Base-by-base conservation (phyloP, 192 early-diverging fungal species). In the Rhizophagus sp. region DNA sequence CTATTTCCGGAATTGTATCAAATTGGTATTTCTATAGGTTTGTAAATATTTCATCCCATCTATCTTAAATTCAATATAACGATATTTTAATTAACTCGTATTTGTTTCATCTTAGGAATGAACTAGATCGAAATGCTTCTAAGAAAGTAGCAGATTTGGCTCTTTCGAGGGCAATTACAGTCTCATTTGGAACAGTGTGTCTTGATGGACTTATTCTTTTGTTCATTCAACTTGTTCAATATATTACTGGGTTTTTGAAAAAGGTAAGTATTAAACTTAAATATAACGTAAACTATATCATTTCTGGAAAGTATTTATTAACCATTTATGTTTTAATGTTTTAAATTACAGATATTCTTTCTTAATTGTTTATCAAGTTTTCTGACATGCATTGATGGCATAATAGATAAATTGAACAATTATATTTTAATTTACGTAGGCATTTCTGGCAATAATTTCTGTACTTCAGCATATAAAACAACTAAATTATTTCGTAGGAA, bases 21-120 rank as follows among this genome's bases (percentile, higher is more conserved):
- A 87, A 94, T 83, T 95, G 94, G 94, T 95, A 94, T 80, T 95
- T 95, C 73, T 88, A 92, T 72, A 82, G 89, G 86, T 88, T 82
- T 67, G 77, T 65, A 17, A 36, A 64, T 61, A 62, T 15, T 57
- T 6, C 49, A 22, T 9, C 34, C 33, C 9, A 50, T 22, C 50
- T 67, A 0, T 62, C 5, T 15, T 9, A 0, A 11, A 1, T n/a
- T n/a, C 5, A 57, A 22, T 57, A 57, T 57, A 22, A n/a, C 19
- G 6, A 57, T 1, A 57, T 57, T 57, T 4, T 57, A 47, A 47
- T 22, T n/a, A 2, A 47, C 22, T 1, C 15, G 34, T 30, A 36
- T 61, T 22, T 24, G 80, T 36, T 9, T 41, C 15, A 24, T 30
- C 62, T 8, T 64, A 85, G 84, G 52, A 79, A 83, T 68, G 84